phyloP scores from a whole-genome alignment of 106 monocot species.

The Alisma plantagoaquatica region DNA sequence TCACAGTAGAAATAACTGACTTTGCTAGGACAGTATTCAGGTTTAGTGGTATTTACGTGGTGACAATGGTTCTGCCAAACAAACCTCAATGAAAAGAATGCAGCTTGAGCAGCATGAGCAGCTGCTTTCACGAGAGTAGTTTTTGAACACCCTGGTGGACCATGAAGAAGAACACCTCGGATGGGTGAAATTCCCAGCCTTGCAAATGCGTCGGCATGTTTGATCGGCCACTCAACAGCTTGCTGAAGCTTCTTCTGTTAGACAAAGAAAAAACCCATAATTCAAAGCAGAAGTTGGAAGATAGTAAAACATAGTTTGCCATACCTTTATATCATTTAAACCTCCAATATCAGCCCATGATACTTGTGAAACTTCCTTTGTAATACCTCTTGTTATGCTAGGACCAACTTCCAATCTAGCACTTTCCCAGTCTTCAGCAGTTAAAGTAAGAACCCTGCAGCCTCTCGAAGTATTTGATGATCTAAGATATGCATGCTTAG shows the following conservation, averaged over 20 bases:
- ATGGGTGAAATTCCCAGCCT: constrained; percentile 67
- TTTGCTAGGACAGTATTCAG: no score
- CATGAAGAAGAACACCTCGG: constrained; percentile 87
- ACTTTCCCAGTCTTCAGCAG: constrained; percentile 66
- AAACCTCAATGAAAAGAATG: constrained; percentile 96
- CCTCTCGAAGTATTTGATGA: constrained; percentile 10
- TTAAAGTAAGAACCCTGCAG: constrained; percentile 15
- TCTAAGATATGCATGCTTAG: constrained; percentile 47
- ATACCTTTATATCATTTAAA: constrained; percentile 78
- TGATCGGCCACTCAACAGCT: constrained; percentile 94
- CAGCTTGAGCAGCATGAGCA: constrained; percentile 84
- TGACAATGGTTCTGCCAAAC: no score
- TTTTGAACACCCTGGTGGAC: constrained; percentile 96
- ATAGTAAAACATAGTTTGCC: not conserved
- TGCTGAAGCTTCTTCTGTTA: constrained; percentile 77
- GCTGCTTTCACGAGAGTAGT: constrained; percentile 94
- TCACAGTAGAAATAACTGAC: no score
- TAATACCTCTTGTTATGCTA: constrained; percentile 76
- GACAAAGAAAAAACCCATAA: not conserved
- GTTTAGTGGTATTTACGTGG: no score
- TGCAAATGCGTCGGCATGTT: constrained; percentile 63
- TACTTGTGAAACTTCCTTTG: constrained; percentile 66
- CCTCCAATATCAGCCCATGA: constrained; percentile 98
- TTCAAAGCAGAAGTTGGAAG: not conserved
- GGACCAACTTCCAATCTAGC: constrained; percentile 60